A percentile compares a stretch with the other conserved stretches of the same genome.
phyloP scores from a whole-genome alignment of 768 basidiomycete species.

The Lactarius sp. region DNA sequence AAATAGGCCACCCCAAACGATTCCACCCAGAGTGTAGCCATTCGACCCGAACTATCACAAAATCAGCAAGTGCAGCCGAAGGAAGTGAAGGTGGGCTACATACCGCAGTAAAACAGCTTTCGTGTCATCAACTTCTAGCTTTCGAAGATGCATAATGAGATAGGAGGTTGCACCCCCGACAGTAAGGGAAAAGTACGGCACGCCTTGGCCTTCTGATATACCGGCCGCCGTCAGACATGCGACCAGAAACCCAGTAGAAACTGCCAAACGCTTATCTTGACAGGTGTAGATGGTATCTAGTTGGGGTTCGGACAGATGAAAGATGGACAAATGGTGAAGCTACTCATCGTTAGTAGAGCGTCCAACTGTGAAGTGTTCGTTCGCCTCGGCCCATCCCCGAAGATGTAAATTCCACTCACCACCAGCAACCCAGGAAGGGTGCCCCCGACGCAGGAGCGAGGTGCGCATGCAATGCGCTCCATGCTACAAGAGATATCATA shows the following conservation, averaged over 20 bases:
- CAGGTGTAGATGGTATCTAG: conserved; percentile 58
- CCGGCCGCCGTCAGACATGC: conserved; percentile 28
- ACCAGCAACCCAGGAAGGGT: conserved; percentile 2
- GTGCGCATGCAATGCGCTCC: conserved; percentile 1
- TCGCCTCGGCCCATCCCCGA: background rate
- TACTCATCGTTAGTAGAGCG: conserved; percentile 22
- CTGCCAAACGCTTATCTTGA: conserved; percentile 47
- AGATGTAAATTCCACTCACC: conserved; percentile 1
- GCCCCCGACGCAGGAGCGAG: background rate
- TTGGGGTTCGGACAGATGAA: conserved; percentile 34
- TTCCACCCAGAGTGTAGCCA: conserved; percentile 14
- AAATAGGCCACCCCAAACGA: conserved; percentile 15
- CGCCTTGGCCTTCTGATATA: conserved; percentile 28
- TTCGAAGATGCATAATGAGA: conserved; percentile 16
- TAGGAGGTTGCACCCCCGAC: conserved; percentile 9
- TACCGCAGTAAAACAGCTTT: conserved; percentile 8
- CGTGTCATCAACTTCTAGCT: conserved; percentile 9
- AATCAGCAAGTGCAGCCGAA: background rate
- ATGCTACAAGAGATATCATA: conserved; percentile 23
- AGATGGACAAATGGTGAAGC: too few relatives aligned
- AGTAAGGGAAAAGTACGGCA: conserved; percentile 12
- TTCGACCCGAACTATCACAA: too few relatives aligned
- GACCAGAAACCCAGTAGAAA: conserved; percentile 35
- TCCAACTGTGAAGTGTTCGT: background rate
- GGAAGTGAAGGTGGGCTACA: background rate